Evolutionary conservation across 495 filamentous ascomycete species (phyloP).

Genomic region (Tuber magnatum): DNA sequence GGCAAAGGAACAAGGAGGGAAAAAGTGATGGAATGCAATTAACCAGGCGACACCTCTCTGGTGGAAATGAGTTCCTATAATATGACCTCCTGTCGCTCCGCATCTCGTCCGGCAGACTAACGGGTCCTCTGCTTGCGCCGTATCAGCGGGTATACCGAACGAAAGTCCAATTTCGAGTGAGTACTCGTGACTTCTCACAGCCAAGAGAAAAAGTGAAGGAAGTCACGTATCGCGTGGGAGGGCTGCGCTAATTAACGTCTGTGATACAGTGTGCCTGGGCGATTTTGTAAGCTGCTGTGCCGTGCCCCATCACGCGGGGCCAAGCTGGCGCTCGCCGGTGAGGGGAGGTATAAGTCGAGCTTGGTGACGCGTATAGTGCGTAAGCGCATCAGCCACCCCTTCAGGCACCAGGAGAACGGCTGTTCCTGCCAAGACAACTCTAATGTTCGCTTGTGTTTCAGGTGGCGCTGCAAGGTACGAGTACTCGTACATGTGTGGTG

Average conservation of each 20-base stretch:
- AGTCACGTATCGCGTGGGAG: neutral
- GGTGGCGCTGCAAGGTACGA: neutral
- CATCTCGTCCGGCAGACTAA: neutral
- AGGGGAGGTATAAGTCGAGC: neutral
- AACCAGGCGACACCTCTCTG: neutral
- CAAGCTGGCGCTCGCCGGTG: neutral
- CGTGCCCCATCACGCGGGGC: neutral
- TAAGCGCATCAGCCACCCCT: neutral
- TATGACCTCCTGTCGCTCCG: neutral
- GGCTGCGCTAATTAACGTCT: neutral
- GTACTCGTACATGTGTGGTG: too few relatives aligned
- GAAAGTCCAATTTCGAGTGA: neutral
- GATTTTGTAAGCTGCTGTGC: neutral
- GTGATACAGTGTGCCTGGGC: neutral
- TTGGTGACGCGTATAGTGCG: neutral
- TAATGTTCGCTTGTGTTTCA: neutral
- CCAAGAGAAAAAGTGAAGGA: neutral
- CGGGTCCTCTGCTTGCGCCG: neutral
- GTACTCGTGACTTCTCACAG: neutral
- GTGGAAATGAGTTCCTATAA: neutral
- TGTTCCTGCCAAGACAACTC: constrained; percentile 1
- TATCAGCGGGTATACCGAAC: neutral
- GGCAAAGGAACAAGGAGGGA: neutral
- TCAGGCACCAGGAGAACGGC: neutral
- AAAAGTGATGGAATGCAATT: neutral